These are phyloP conservation scores for Oryza officinalis DNA, from an alignment of 176 grass and related monocot species.

Conservation along the genomic window DNA sequence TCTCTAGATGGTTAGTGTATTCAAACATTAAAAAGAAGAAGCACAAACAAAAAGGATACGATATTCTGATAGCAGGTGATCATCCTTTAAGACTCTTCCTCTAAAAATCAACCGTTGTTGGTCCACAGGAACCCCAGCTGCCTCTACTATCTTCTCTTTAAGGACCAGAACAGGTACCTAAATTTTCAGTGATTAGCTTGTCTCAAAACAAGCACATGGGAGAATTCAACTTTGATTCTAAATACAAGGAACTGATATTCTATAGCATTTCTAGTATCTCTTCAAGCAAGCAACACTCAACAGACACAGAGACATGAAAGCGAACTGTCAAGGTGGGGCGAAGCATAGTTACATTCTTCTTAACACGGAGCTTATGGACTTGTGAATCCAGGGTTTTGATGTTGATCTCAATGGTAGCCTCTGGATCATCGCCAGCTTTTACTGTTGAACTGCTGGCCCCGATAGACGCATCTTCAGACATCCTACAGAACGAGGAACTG, in stretches of 20 bases:
- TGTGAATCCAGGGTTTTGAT: conserved; percentile 87
- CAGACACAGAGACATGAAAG: neutral
- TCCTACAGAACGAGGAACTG: conserved; percentile 36
- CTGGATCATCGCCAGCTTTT: conserved; percentile 31
- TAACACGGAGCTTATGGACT: conserved; percentile 65
- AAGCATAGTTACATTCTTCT: conserved; percentile 55
- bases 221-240: neutral
- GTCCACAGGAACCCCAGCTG: conserved; percentile 65
- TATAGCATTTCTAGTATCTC: neutral
- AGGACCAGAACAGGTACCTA: conserved; percentile 62
- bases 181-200: neutral
- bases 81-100: conserved; percentile 89
- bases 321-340: neutral
- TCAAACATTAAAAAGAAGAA: neutral
- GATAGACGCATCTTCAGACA: conserved; percentile 57
- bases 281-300: neutral
- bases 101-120: conserved; percentile 88
- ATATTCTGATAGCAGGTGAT: conserved; percentile 81
- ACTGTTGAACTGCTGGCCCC: conserved; percentile 41
- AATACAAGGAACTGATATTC: neutral
- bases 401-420: conserved; percentile 76
- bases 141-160: conserved; percentile 70
- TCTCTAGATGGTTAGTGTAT: neutral
- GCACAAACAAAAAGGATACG: conserved; percentile 67
- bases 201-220: neutral